Evolutionary conservation across 306 rosid genomes (phyloP), one percentile per base, ranked within the genome.

Genomic region (Rosa persica): DNA sequence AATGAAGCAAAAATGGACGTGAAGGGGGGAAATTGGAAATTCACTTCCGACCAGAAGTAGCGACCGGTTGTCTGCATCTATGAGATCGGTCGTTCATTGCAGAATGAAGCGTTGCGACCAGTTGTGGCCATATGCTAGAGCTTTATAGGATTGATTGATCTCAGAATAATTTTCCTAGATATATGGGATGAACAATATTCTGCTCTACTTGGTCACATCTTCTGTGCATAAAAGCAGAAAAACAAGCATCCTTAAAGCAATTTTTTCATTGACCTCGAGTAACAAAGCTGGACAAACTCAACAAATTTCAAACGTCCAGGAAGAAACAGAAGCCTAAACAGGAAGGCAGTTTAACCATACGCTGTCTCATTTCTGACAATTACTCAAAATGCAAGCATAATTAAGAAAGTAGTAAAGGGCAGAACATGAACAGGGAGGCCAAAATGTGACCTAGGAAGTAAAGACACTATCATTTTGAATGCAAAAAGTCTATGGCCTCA

Each of bases 381-480:
- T 49, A 23, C 17, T 23, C 23, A 43, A 5, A 15, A 30, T 30
- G 36, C 36, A 30, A 54, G 57, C 58, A 23, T 15, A 36, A 48
- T 46, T 25, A 57, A 47, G 10, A 38, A 30, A 61, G 57, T 15
- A 43, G 70, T 36, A 7, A 62, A 78, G 67, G 51, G 16, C 34
- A 70, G 72, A 70, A 17, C 39, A 34, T 47, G 54, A 23, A 58
- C 27, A 58, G 7, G 74, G 70, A 40, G 72, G 70, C 43, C 48
- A 19, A 30, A 30, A n/a, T 73, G 67, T 70, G 40, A 57, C 51
- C 67, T 46, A 40, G 34, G 40, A 1, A 54, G 1, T 25, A 77
- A 55, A 23, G 20, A 44, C 47, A 58, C 51, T 12, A 42, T 43
- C 39, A 70, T 20, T 44, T 3, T 57, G 61, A 57, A 25, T 58